Evolutionary conservation across 1,284 basidiomycete genomes (phyloP).

Genomic region (Leucoagaricus sp.): DNA sequence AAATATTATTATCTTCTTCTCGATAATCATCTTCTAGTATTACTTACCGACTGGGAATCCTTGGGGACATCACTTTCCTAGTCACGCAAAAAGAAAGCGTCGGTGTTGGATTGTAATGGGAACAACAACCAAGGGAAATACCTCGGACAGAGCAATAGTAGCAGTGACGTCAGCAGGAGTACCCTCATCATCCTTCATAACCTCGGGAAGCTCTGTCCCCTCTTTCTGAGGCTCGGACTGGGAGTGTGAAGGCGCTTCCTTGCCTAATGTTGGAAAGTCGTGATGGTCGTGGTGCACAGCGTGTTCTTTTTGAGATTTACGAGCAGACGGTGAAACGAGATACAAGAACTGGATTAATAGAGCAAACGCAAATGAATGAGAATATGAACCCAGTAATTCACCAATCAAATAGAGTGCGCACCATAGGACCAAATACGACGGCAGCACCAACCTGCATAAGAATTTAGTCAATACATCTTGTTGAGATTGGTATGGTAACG

Average conservation of each 20-base stretch:
- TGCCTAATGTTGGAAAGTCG: conserved; percentile 26
- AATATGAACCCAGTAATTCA: conserved; percentile 2
- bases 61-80: conserved; percentile 26
- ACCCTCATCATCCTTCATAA: conserved; percentile 40
- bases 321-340: conserved; percentile 39
- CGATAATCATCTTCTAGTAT: background rate
- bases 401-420: conserved; percentile 23
- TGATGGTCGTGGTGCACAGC: conserved; percentile 34
- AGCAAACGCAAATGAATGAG: conserved; percentile 10
- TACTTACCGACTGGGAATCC: conserved; percentile 23
- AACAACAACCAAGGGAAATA: conserved; percentile 13
- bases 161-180: conserved; percentile 36
- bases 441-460: conserved; percentile 36
- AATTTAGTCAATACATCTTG: background rate
- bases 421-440: conserved; percentile 39
- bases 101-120: background rate
- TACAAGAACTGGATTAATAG: conserved; percentile 35
- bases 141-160: conserved; percentile 33
- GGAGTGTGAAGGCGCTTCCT: conserved; percentile 14
- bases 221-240: background rate
- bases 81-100: background rate
- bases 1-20: background rate
- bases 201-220: conserved; percentile 18
- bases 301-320: conserved; percentile 27
- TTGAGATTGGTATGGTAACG: conserved; percentile 16